Conservation (phyloP, 495 filamentous ascomycete species). For the Neurospora sp. region DNA sequence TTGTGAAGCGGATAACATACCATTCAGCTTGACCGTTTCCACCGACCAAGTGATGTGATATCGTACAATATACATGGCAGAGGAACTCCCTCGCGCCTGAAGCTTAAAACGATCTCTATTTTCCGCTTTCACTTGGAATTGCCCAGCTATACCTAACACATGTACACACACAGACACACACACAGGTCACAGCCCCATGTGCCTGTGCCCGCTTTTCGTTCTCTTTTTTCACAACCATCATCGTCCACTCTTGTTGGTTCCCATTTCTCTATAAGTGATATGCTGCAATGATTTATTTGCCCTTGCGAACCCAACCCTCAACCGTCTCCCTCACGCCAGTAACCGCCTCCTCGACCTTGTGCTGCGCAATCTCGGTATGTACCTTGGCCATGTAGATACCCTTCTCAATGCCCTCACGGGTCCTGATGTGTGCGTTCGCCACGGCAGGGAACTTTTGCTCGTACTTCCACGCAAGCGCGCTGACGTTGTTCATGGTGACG, state of each 20-base stretch:
- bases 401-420: conserved; percentile 55
- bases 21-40: background rate
- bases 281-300: conserved; percentile 40
- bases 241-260: background rate
- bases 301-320: conserved; percentile 85
- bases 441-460: conserved; percentile 77
- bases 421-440: conserved; percentile 61
- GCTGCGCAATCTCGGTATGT: conserved; percentile 57
- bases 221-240: background rate
- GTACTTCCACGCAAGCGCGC: conserved; percentile 73
- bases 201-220: background rate
- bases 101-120: background rate
- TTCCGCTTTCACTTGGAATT: background rate
- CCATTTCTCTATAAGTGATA: background rate
- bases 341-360: conserved; percentile 71
- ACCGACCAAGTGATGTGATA: background rate
- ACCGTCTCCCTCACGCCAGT: conserved; percentile 58
- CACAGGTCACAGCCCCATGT: background rate
- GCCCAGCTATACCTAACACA: background rate
- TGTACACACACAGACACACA: background rate
- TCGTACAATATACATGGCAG: background rate
- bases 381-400: conserved; percentile 59
- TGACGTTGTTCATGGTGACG: conserved; percentile 75
- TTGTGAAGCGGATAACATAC: background rate
- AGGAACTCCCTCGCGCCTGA: background rate